Conservation (phyloP, 2,329 filamentous ascomycete species). For the Aureobasidium sp. region DNA sequence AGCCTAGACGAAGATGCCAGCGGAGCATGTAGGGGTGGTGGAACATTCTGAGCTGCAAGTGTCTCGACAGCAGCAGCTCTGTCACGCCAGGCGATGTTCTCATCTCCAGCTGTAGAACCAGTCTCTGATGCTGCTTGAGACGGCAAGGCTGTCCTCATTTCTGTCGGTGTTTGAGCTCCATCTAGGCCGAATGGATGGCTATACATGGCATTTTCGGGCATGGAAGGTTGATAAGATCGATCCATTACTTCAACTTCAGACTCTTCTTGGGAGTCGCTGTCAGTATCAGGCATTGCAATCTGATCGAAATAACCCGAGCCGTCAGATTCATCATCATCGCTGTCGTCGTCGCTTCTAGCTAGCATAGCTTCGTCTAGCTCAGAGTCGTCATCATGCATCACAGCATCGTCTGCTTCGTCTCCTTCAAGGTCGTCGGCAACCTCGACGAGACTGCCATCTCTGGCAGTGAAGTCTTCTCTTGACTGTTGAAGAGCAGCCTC, state of each 20-base stretch:
- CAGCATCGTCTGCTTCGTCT: neutral
- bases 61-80: constrained; percentile 15
- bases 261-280: neutral
- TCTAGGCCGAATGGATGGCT: constrained; percentile 4
- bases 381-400: constrained; percentile 2
- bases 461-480: constrained; percentile 5
- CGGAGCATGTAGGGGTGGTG: constrained; percentile 18
- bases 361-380: neutral
- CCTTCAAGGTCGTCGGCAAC: neutral
- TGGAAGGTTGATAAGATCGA: constrained; percentile 4
- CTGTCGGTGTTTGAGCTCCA: neutral
- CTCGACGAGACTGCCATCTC: neutral
- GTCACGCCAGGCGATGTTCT: constrained; percentile 7
- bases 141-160: neutral
- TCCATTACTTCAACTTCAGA: neutral
- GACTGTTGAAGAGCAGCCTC: constrained; percentile 2
- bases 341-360: constrained; percentile 8
- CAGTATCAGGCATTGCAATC: neutral
- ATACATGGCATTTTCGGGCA: constrained; percentile 4
- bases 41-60: constrained; percentile 8
- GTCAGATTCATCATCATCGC: neutral
- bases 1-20: neutral
- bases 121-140: neutral
- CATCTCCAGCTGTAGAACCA: neutral
- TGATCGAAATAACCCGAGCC: neutral